These are phyloP conservation scores for Chaetomium sp. DNA, from an alignment of 2,329 filamentous ascomycete species.

Conservation along the genomic window DNA sequence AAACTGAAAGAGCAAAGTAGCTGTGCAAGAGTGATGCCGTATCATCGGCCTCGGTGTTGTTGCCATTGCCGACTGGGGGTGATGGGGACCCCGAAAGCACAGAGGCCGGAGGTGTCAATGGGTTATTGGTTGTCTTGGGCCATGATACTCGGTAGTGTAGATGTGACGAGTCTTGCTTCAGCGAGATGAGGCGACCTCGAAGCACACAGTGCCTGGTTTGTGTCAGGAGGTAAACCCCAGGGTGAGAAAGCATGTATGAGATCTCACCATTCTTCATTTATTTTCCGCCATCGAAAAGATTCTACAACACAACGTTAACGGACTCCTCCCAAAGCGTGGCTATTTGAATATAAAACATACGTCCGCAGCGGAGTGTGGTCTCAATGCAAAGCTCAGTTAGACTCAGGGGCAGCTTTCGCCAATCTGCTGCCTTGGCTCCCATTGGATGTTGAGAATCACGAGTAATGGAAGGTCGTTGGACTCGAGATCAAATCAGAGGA, in stretches of 20 bases:
- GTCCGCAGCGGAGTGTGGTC: constrained; percentile 90
- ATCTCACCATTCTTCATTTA: constrained; percentile 78
- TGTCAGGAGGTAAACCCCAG: constrained; percentile 8
- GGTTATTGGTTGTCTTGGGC: constrained; percentile 42
- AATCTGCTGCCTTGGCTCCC: constrained; percentile 62
- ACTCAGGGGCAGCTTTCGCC: constrained; percentile 82
- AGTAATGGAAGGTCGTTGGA: background rate
- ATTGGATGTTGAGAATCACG: constrained; percentile 6
- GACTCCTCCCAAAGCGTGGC: background rate
- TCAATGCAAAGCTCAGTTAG: constrained; percentile 89
- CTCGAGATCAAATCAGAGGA: background rate
- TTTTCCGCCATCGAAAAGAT: constrained; percentile 92
- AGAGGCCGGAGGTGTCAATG: constrained; percentile 40
- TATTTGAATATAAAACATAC: constrained; percentile 18
- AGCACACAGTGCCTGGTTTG: constrained; percentile 72
- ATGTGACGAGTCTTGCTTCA: constrained; percentile 77
- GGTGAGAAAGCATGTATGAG: background rate
- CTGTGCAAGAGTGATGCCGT: constrained; percentile 73
- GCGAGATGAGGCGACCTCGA: constrained; percentile 78
- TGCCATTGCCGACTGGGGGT: constrained; percentile 35
- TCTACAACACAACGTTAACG: constrained; percentile 43
- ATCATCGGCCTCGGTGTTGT: constrained; percentile 56
- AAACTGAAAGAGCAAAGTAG: constrained; percentile 84
- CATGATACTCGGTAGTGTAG: constrained; percentile 79
- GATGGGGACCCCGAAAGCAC: constrained; percentile 38